Conservation (phyloP, 2,329 filamentous ascomycete species). For the Thyridium curvatum region DNA sequence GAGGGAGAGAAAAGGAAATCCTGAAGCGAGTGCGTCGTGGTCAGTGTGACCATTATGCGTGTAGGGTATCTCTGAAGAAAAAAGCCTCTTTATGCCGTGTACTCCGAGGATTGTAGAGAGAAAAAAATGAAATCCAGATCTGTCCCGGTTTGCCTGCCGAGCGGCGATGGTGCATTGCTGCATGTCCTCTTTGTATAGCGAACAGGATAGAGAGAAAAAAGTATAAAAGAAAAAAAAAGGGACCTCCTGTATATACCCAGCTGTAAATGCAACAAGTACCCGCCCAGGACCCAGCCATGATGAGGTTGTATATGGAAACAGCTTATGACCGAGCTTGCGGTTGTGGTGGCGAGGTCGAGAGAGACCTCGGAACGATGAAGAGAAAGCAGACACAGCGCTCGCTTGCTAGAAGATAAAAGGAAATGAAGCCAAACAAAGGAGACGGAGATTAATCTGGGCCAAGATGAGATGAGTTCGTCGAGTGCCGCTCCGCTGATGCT, state of each 20-base stretch:
- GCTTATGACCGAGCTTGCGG: slow-evolving; percentile 42
- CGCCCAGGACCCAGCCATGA: slow-evolving; percentile 49
- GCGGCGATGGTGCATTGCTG: slow-evolving; percentile 52
- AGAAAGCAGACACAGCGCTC: slow-evolving; percentile 27
- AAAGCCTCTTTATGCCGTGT: slow-evolving; percentile 35
- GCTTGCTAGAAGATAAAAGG: slow-evolving; percentile 27
- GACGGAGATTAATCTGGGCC: slow-evolving; percentile 16
- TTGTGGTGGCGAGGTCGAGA: slow-evolving; percentile 25
- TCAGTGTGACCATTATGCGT: slow-evolving; percentile 16
- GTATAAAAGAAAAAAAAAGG: slow-evolving; percentile 26
- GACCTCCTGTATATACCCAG: slow-evolving; percentile 43
- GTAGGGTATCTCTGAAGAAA: slow-evolving; percentile 30
- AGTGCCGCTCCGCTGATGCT: slow-evolving; percentile 16
- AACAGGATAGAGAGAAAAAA: slow-evolving; percentile 16
- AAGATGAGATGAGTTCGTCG: slow-evolving; percentile 19
- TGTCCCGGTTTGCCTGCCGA: slow-evolving; percentile 42
- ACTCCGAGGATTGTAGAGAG: slow-evolving; percentile 15
- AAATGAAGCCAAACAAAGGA: slow-evolving; percentile 17
- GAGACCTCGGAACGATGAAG: slow-evolving; percentile 23
- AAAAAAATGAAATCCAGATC: slow-evolving; percentile 22
- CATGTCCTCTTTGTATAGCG: slow-evolving; percentile 49
- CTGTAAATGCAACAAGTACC: slow-evolving; percentile 49
- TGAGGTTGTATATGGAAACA: slow-evolving; percentile 32
- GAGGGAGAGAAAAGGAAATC: slow-evolving; percentile 25
- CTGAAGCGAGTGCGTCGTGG: slow-evolving; percentile 29